These are phyloP conservation scores for Phytophthora capsici DNA, from an alignment of 352 stramenopile species.

Conservation along the genomic window DNA sequence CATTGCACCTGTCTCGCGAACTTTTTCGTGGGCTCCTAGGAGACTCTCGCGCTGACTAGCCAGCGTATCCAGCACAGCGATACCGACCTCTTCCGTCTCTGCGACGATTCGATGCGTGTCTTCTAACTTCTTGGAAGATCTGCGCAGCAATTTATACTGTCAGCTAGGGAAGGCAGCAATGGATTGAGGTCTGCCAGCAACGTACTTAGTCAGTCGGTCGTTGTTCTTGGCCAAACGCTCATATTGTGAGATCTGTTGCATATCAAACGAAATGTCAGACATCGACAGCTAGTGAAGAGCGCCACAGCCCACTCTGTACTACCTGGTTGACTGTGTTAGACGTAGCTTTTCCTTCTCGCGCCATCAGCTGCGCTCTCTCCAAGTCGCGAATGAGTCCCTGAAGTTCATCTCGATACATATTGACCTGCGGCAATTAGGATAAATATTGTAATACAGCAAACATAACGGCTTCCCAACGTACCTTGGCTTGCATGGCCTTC, in stretches of 20 bases:
- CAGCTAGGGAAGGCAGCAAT: background rate
- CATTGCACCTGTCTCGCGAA: slow-evolving; percentile 75
- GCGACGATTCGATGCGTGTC: slow-evolving; percentile 70
- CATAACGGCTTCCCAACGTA: background rate
- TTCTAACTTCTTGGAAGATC: slow-evolving; percentile 67
- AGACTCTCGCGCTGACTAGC: slow-evolving; percentile 75
- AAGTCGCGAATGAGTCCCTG: slow-evolving; percentile 72
- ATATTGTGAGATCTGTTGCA: slow-evolving; percentile 61
- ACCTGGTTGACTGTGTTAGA: slow-evolving; percentile 41
- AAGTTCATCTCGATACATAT: slow-evolving; percentile 76
- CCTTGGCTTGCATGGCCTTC: slow-evolving; percentile 82
- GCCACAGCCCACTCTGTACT: background rate
- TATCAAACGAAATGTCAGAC: background rate
- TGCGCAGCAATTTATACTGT: slow-evolving; percentile 21
- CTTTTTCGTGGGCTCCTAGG: slow-evolving; percentile 73
- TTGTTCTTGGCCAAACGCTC: slow-evolving; percentile 74
- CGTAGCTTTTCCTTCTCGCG: slow-evolving; percentile 48
- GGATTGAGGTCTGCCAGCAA: background rate
- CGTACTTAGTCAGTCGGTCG: slow-evolving; percentile 63
- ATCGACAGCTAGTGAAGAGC: background rate
- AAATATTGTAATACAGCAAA: background rate
- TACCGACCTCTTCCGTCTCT: slow-evolving; percentile 74
- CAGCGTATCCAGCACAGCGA: slow-evolving; percentile 75
- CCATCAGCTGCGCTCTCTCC: slow-evolving; percentile 75
- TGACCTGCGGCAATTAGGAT: slow-evolving; percentile 43